A percentile compares a stretch with the other conserved stretches of the same genome.
phyloP scores from a whole-genome alignment of 306 rosid genomes.

The Carpinus viminea region DNA sequence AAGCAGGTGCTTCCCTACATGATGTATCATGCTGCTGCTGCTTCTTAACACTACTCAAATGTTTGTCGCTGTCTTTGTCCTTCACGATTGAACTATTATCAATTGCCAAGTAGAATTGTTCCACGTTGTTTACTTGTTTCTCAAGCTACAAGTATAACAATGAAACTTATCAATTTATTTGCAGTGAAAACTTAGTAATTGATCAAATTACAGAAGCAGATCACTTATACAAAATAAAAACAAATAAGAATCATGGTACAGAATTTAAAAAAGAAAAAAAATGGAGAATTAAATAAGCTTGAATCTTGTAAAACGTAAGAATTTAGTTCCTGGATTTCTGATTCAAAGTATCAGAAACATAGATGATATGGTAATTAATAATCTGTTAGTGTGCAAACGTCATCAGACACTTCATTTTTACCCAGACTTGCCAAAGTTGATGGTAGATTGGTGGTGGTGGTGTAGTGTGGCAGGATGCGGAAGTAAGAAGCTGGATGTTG shows the following conservation, averaged over 20 bases:
- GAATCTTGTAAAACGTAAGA: background rate
- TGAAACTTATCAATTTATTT: slow-evolving; percentile 19
- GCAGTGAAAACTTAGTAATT: background rate
- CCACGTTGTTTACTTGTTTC: slow-evolving; percentile 60
- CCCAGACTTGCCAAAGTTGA: too few relatives aligned
- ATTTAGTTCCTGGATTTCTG: background rate
- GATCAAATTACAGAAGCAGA: background rate
- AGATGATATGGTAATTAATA: too few relatives aligned
- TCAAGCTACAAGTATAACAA: slow-evolving; percentile 56
- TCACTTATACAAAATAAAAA: background rate
- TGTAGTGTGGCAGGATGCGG: too few relatives aligned
- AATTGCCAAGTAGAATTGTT: slow-evolving; percentile 52
- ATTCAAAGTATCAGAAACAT: too few relatives aligned
- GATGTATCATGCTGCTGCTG: slow-evolving; percentile 74
- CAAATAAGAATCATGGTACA: background rate
- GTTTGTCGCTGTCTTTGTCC: slow-evolving; percentile 70
- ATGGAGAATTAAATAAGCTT: background rate
- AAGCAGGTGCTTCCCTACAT: slow-evolving; percentile 72
- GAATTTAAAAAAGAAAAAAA: background rate
- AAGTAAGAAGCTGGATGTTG: too few relatives aligned
- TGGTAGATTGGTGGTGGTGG: too few relatives aligned
- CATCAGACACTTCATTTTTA: too few relatives aligned
- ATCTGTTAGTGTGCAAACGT: too few relatives aligned
- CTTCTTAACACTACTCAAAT: slow-evolving; percentile 69
- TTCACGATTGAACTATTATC: slow-evolving; percentile 42